phyloP scores from a whole-genome alignment of 2,329 filamentous ascomycete genomes.

The Parafenestella ontariensis region DNA sequence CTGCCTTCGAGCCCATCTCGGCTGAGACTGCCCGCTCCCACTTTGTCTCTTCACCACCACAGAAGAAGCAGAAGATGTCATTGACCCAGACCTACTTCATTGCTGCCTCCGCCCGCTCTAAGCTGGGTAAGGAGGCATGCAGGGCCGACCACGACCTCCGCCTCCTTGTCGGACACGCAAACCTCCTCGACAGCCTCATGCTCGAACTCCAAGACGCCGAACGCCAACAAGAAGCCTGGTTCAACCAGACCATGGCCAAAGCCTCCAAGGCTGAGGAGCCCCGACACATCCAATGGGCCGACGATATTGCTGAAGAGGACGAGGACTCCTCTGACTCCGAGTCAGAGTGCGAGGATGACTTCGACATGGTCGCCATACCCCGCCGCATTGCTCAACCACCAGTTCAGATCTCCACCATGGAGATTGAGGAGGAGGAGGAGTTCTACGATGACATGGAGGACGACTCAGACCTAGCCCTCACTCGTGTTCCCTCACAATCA shows the following conservation, averaged over 20 bases:
- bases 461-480: conserved; percentile 55
- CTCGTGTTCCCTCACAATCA: conserved; percentile 52
- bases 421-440: conserved; percentile 53
- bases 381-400: conserved; percentile 51
- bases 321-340: conserved; percentile 64
- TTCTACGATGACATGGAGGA: conserved; percentile 57
- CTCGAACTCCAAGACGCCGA: conserved; percentile 89
- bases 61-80: conserved; percentile 85
- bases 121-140: conserved; percentile 92
- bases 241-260: conserved; percentile 91
- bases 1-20: conserved; percentile 54
- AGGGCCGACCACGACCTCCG: conserved; percentile 93
- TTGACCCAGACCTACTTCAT: conserved; percentile 99
- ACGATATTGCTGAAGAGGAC: conserved; percentile 76
- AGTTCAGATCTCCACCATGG: conserved; percentile 53
- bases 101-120: conserved; percentile 92
- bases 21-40: conserved; percentile 54
- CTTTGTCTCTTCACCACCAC: conserved; percentile 52
- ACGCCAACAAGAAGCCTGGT: conserved; percentile 95
- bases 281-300: conserved; percentile 86
- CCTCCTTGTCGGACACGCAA: conserved; percentile 95
- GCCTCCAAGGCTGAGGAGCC: conserved; percentile 68
- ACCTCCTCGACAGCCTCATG: conserved; percentile 96
- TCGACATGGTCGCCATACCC: conserved; percentile 53
- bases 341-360: conserved; percentile 62